Conservation (phyloP, 2,329 filamentous ascomycete genomes). For the Thelonectria blattea region DNA sequence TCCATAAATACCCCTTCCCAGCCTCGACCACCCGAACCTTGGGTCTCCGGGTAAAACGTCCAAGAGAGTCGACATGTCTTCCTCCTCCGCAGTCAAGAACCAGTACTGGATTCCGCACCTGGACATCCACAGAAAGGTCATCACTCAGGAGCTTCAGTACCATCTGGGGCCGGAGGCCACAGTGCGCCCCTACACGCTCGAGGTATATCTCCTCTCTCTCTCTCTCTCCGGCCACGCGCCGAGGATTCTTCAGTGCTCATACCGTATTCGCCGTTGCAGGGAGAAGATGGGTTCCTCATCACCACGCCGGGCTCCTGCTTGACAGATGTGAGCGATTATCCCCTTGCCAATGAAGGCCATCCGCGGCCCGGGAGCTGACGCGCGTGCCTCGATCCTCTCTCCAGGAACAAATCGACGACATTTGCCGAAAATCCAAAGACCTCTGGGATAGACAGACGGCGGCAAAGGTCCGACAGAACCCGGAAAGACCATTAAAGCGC, state of each 20-base stretch:
- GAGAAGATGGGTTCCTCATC: constrained; percentile 67
- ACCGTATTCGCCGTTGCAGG: constrained; percentile 46
- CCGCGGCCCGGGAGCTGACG: constrained; percentile 29
- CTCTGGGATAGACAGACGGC: constrained; percentile 63
- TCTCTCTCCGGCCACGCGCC: constrained; percentile 20
- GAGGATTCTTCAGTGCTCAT: constrained; percentile 32
- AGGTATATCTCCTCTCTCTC: constrained; percentile 50
- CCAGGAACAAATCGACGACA: constrained; percentile 68
- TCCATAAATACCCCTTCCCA: constrained; percentile 38
- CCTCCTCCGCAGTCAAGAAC: constrained; percentile 50
- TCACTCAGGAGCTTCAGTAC: constrained; percentile 63
- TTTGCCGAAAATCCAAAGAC: constrained; percentile 64
- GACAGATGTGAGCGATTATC: constrained; percentile 58
- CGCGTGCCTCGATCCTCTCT: not conserved
- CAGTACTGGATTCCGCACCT: constrained; percentile 66
- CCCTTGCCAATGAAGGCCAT: constrained; percentile 1
- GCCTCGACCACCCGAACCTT: constrained; percentile 20
- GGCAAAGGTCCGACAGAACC: constrained; percentile 52
- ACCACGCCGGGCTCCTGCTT: constrained; percentile 63
- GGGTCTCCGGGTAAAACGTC: constrained; percentile 24
- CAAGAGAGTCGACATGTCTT: constrained; percentile 35
- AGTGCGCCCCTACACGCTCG: constrained; percentile 61
- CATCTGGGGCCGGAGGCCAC: constrained; percentile 65
- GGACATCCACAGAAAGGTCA: constrained; percentile 66
- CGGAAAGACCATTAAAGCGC: constrained; percentile 59